phyloP scores from a whole-genome alignment of 345 rosid genomes.

The Stellera chamaejasme region DNA sequence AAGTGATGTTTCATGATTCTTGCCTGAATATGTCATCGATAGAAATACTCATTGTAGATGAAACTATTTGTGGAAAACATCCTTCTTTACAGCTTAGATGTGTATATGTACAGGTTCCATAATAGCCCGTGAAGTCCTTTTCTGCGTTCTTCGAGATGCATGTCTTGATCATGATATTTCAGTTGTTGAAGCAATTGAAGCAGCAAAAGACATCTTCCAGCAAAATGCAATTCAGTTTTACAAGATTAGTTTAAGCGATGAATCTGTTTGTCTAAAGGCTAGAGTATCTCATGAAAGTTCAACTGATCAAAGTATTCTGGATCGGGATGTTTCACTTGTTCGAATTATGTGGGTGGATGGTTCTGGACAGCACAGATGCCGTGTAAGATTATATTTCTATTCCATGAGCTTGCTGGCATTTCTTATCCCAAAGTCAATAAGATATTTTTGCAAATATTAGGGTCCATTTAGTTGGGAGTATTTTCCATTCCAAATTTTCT shows the following conservation, averaged over 20 bases:
- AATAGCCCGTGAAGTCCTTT: slow-evolving; percentile 72
- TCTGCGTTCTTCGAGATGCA: slow-evolving; percentile 60
- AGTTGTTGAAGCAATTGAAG: slow-evolving; percentile 75
- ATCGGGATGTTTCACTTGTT: slow-evolving; percentile 37
- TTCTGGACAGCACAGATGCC: slow-evolving; percentile 95
- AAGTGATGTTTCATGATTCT: too few species aligned
- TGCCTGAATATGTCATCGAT: too few species aligned
- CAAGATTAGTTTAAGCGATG: slow-evolving; percentile 35
- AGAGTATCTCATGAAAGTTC: slow-evolving; percentile 13
- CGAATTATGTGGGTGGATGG: slow-evolving; percentile 88
- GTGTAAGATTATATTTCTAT: slow-evolving; percentile 40
- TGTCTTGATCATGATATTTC: slow-evolving; percentile 66
- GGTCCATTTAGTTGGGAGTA: too few species aligned
- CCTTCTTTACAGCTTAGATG: background rate
- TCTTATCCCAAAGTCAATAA: too few species aligned
- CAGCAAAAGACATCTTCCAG: slow-evolving; percentile 67
- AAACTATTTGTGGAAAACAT: too few species aligned
- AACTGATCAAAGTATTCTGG: slow-evolving; percentile 20
- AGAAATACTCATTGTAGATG: too few species aligned
- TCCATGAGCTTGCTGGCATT: too few species aligned
- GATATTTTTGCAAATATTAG: too few species aligned
- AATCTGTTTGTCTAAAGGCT: slow-evolving; percentile 19
- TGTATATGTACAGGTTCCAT: slow-evolving; percentile 52
- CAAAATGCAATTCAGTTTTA: slow-evolving; percentile 57
- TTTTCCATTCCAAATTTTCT: too few species aligned